Evolutionary conservation across 345 rosid genomes (phyloP).

Genomic region (Psidium friedrichsthalianum): DNA sequence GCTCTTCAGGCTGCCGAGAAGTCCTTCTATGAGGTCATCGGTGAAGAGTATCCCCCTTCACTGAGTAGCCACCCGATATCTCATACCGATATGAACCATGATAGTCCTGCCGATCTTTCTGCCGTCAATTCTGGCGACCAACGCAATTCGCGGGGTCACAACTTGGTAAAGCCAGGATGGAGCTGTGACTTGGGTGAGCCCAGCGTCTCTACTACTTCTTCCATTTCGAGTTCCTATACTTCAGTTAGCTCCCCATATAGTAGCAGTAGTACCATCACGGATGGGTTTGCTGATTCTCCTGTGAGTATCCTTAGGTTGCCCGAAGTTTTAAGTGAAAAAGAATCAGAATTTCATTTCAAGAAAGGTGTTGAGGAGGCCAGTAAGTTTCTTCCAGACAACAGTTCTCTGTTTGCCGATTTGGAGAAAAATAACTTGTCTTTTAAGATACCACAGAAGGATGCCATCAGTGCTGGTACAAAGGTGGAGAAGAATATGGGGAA

Average conservation of each 20-base stretch:
- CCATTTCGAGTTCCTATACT: slow-evolving; percentile 19
- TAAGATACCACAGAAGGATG: slow-evolving; percentile 17
- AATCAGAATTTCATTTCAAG: slow-evolving; percentile 41
- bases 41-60: slow-evolving; percentile 35
- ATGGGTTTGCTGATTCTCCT: slow-evolving; percentile 39
- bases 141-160: background rate
- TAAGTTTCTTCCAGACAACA: slow-evolving; percentile 37
- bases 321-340: slow-evolving; percentile 23
- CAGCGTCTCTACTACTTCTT: background rate
- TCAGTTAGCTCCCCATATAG: slow-evolving; percentile 19
- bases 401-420: slow-evolving; percentile 11
- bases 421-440: slow-evolving; percentile 10
- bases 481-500: slow-evolving; percentile 8
- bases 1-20: slow-evolving; percentile 62
- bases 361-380: slow-evolving; percentile 56
- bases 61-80: background rate
- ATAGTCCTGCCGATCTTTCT: slow-evolving; percentile 3
- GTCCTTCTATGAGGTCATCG: slow-evolving; percentile 50
- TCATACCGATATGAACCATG: slow-evolving; percentile 1
- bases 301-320: slow-evolving; percentile 21
- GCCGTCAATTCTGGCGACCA: background rate
- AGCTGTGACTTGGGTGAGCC: slow-evolving; percentile 10
- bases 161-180: slow-evolving; percentile 5
- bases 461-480: slow-evolving; percentile 1
- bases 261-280: background rate